phyloP scores from a whole-genome alignment of 163 green algal species.

The Picocystis sp. region DNA sequence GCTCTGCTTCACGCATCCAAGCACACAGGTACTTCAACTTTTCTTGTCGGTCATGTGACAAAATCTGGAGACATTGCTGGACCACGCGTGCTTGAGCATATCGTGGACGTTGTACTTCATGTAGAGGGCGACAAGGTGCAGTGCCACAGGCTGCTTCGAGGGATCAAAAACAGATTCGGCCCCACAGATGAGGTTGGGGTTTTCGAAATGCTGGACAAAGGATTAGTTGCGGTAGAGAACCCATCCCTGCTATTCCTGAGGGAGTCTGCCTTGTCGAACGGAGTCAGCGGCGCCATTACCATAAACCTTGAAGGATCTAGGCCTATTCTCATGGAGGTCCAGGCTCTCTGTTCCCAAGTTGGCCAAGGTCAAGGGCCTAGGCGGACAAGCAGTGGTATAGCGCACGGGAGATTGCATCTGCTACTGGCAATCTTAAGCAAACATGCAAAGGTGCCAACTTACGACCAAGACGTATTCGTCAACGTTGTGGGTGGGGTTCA shows the following conservation, averaged over 20 bases:
- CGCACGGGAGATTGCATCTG: conserved; percentile 35
- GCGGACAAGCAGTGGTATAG: conserved; percentile 10
- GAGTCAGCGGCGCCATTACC: conserved; percentile 28
- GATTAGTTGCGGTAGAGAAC: conserved; percentile 42
- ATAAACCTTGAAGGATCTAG: conserved; percentile 45
- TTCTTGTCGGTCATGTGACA: conserved; percentile 55
- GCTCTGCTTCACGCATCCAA: conserved; percentile 64
- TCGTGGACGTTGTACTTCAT: conserved; percentile 68
- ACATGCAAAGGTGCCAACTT: conserved; percentile 31
- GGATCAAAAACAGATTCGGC: conserved; percentile 73
- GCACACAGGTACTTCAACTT: conserved; percentile 39
- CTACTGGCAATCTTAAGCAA: conserved; percentile 62
- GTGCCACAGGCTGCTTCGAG: conserved; percentile 44
- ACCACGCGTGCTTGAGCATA: conserved; percentile 60
- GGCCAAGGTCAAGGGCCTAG: neutral
- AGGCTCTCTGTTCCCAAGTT: conserved; percentile 32
- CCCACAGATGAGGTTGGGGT: conserved; percentile 60
- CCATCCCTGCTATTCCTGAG: conserved; percentile 41
- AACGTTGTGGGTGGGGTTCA: conserved; percentile 60
- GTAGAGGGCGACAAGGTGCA: conserved; percentile 36
- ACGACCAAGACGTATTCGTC: conserved; percentile 34
- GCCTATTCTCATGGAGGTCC: conserved; percentile 54
- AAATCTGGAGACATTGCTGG: conserved; percentile 53
- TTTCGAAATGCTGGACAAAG: conserved; percentile 50
- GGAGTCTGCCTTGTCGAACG: conserved; percentile 12